Evolutionary conservation across 345 rosid species (phyloP), one percentile per base, ranked within the genome.

Genomic region (Salix purpurea): DNA sequence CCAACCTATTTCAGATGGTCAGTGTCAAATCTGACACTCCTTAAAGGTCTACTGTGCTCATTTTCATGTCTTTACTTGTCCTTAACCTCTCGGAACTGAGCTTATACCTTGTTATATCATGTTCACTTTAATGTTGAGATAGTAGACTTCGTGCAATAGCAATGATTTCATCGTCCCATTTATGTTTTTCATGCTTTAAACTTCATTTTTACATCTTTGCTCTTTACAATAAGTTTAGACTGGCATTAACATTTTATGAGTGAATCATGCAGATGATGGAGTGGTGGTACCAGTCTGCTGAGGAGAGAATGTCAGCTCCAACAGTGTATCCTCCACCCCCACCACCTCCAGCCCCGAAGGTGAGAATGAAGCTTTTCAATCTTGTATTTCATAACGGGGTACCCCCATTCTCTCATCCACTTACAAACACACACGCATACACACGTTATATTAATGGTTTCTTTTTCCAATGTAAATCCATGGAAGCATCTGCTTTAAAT

Each of bases 251-350:
- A 62, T 28, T 69, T 69, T 42, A 24, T 39, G 48, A 12, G 11
- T 75, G n/a, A 74, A 67, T 77, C 73, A n/a, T 39, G 23, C 74
- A 96, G 99, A 96, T 96, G 98, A 96, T 96, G 99, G 99, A 96
- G 69, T 96, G 99, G 99, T 96, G 98, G 99, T 96, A 92, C 79
- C 98, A 96, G 84, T 96, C 99, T 83, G 99, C 98, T 32, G 99
- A 96, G 82, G 98, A 93, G 81, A 92, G 97, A 89, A 93, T 96
- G 93, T 90, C 97, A 61, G 99, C 98, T 79, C 96, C 98, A 70
- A 92, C 97, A 7, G 98, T 93, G 69, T 96, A 96, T 75, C 98
- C 98, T 11, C 97, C 98, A 1, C 99, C 99, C 0, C 99, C 99
- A 4, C 99, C 99, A 0, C 99, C 97, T 24, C 99, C 98, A 68